A percentile compares a stretch with the other conserved stretches of the same genome.
Conservation (phyloP, 176 grass and related monocot genomes). For the Rhynchospora tenuis region DNA sequence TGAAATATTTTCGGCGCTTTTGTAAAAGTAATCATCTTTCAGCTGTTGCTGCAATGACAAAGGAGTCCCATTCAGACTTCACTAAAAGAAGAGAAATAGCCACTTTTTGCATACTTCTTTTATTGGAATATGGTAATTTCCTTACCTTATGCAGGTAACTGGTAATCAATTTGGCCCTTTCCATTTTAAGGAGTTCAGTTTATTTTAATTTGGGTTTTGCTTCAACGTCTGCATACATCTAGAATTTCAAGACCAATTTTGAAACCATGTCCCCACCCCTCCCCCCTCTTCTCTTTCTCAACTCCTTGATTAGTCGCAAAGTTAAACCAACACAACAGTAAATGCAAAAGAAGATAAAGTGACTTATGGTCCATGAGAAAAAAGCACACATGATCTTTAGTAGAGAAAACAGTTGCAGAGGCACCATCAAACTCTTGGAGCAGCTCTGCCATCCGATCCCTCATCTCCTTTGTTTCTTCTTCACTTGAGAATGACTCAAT, state of each 20-base stretch:
- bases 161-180: not conserved
- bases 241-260: not conserved
- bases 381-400: conserved; percentile 72
- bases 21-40: conserved; percentile 81
- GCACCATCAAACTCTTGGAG: conserved; percentile 57
- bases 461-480: conserved; percentile 61
- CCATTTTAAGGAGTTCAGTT: not conserved
- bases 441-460: conserved; percentile 59
- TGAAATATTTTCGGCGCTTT: conserved; percentile 87
- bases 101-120: not conserved
- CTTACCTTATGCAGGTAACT: not conserved
- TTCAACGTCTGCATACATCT: not conserved
- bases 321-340: not conserved
- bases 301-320: not conserved
- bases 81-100: not conserved
- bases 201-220: not conserved
- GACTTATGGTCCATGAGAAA: not conserved
- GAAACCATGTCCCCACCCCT: not conserved
- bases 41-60: conserved; percentile 52
- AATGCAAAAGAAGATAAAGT: not conserved
- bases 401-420: conserved; percentile 54
- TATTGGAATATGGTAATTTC: not conserved
- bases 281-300: no score
- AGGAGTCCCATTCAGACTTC: not conserved
- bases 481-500: conserved; percentile 63